These are phyloP conservation scores for Trapa incisa DNA, from an alignment of 345 rosid genomes.

Conservation along the genomic window DNA sequence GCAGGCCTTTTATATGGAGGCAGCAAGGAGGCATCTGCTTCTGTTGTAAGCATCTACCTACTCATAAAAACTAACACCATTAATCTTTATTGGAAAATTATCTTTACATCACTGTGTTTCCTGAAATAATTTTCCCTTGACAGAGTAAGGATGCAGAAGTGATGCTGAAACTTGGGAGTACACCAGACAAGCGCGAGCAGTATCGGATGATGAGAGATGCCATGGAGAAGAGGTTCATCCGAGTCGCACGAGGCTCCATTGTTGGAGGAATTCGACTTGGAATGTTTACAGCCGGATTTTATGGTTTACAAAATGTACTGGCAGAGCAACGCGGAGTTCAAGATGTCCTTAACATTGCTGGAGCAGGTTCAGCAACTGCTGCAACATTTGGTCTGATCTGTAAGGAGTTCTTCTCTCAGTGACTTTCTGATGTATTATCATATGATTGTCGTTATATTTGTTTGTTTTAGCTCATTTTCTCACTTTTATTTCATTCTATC, in stretches of 20 bases:
- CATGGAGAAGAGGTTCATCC: slow-evolving; percentile 80
- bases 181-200: slow-evolving; percentile 79
- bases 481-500: slow-evolving; percentile 4
- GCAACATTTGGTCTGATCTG: slow-evolving; percentile 78
- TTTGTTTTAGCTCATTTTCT: neutral
- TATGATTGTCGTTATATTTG: neutral
- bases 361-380: slow-evolving; percentile 93
- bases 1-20: slow-evolving; percentile 93
- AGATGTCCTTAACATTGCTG: slow-evolving; percentile 69
- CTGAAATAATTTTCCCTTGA: neutral
- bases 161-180: slow-evolving; percentile 92
- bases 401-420: slow-evolving; percentile 18
- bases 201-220: slow-evolving; percentile 84
- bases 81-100: neutral
- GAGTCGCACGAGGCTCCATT: slow-evolving; percentile 82
- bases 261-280: slow-evolving; percentile 91
- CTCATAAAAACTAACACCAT: neutral
- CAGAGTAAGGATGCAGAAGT: slow-evolving; percentile 97
- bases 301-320: slow-evolving; percentile 56
- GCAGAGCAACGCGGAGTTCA: slow-evolving; percentile 73
- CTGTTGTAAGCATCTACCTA: slow-evolving; percentile 42
- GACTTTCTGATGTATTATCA: neutral
- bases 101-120: neutral
- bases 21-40: slow-evolving; percentile 89
- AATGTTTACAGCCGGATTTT: slow-evolving; percentile 79